Evolutionary conservation across 2,329 filamentous ascomycete genomes (phyloP).

Genomic region (Cordyceps fumosorosea): DNA sequence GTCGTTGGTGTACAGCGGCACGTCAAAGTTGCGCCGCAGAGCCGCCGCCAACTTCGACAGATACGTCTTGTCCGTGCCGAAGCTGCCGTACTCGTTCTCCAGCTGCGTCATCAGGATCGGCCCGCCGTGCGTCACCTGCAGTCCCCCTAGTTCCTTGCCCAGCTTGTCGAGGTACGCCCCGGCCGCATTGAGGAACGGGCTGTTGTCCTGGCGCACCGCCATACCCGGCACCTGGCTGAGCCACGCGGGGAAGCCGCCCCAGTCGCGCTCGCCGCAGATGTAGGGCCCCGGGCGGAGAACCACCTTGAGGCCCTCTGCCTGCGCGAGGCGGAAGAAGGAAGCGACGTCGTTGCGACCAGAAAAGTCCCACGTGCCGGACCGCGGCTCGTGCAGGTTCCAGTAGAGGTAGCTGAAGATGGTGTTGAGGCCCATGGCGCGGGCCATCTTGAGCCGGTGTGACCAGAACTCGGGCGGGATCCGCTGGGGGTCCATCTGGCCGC

Average conservation of each 20-base stretch:
- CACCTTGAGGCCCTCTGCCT: constrained; percentile 36
- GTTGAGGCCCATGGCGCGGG: constrained; percentile 73
- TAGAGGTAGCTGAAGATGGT: constrained; percentile 52
- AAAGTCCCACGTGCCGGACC: constrained; percentile 31
- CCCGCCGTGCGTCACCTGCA: constrained; percentile 36
- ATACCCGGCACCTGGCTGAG: constrained; percentile 33
- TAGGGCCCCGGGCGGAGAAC: constrained; percentile 42
- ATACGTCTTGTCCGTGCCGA: constrained; percentile 39
- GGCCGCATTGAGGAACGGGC: constrained; percentile 31
- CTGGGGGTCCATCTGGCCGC: constrained; percentile 45
- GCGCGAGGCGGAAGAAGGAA: constrained; percentile 36
- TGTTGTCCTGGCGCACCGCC: constrained; percentile 34
- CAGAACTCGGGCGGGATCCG: constrained; percentile 41
- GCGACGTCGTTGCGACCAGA: constrained; percentile 37
- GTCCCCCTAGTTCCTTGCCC: constrained; percentile 27
- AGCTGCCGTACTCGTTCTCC: constrained; percentile 46
- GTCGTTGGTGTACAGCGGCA: constrained; percentile 44
- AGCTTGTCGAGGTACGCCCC: constrained; percentile 32
- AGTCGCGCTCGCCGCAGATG: constrained; percentile 42
- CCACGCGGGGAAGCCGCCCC: constrained; percentile 43
- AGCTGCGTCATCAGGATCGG: constrained; percentile 45
- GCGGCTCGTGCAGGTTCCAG: constrained; percentile 42
- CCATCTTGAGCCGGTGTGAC: constrained; percentile 61
- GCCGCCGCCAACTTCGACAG: constrained; percentile 34
- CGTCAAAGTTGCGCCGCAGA: constrained; percentile 34